A percentile compares a stretch with the other conserved stretches of the same genome.
phyloP scores from a whole-genome alignment of 176 grass and related monocot species.

The Triticum monococcum region DNA sequence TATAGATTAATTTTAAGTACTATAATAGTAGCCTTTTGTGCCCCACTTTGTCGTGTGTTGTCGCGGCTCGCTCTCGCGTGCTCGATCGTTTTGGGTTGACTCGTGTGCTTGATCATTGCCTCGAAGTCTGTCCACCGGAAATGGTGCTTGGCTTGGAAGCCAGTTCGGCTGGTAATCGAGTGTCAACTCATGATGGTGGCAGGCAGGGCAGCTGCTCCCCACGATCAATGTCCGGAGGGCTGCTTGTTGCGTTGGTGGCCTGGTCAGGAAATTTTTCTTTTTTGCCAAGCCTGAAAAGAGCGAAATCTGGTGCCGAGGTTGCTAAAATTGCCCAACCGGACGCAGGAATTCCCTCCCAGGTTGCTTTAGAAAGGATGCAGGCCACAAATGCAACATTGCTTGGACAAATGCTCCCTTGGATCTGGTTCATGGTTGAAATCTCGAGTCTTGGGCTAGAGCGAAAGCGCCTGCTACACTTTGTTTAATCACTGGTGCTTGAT shows the following conservation, averaged over 20 bases:
- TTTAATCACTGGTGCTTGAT: neutral
- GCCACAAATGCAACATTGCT: no score
- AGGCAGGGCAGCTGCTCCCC: neutral
- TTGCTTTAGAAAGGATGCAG: no score
- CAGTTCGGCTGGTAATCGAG: neutral
- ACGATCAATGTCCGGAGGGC: neutral
- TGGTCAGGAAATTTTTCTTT: no score
- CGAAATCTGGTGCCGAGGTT: no score
- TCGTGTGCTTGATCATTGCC: neutral
- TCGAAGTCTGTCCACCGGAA: neutral
- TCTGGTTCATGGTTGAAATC: no score
- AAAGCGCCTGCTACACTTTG: neutral
- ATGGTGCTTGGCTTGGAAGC: conserved; percentile 38
- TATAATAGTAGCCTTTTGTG: neutral
- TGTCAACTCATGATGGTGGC: neutral
- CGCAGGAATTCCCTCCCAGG: no score
- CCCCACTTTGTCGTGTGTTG: conserved; percentile 18
- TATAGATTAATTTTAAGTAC: neutral
- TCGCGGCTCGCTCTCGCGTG: neutral
- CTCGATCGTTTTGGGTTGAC: neutral
- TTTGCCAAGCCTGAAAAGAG: no score
- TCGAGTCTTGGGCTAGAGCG: no score
- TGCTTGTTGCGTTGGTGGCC: neutral
- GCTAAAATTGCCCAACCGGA: no score
- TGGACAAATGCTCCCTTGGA: no score